phyloP scores from a whole-genome alignment of 208 protist species.

The Wallacemonas sp. region DNA sequence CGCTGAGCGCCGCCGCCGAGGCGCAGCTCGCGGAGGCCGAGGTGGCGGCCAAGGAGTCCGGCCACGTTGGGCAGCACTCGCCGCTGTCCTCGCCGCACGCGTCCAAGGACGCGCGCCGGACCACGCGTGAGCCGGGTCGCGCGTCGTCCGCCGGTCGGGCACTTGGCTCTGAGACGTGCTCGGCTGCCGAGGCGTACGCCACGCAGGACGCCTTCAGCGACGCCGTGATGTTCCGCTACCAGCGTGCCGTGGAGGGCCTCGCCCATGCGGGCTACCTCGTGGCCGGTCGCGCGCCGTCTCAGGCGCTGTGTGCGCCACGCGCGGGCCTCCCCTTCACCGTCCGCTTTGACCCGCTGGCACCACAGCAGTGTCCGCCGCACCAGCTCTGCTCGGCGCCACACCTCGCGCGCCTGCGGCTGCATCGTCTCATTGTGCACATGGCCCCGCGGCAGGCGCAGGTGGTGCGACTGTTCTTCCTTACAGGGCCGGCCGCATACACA shows the following conservation, averaged over 20 bases:
- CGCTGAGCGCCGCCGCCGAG: constrained; percentile 32
- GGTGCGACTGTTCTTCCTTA: constrained; percentile 55
- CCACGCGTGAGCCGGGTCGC: neutral
- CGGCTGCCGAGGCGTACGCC: constrained; percentile 15
- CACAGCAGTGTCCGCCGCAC: constrained; percentile 22
- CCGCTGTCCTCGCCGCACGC: neutral
- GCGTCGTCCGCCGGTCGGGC: no score
- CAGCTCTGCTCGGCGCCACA: constrained; percentile 4
- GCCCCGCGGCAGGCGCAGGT: constrained; percentile 36
- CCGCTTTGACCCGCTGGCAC: constrained; percentile 34
- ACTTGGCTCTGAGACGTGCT: constrained; percentile 6
- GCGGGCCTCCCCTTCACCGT: constrained; percentile 19
- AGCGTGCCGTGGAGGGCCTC: constrained; percentile 50
- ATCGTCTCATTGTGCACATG: constrained; percentile 37
- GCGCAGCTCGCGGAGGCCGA: constrained; percentile 25
- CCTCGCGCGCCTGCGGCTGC: constrained; percentile 38
- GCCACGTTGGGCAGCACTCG: neutral
- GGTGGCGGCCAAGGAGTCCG: neutral
- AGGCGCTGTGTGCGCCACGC: constrained; percentile 7
- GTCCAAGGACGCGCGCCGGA: neutral
- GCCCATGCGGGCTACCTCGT: constrained; percentile 43
- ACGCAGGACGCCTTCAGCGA: constrained; percentile 21
- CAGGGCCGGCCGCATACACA: constrained; percentile 60
- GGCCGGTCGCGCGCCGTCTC: constrained; percentile 12
- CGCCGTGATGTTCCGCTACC: constrained; percentile 26